These are phyloP conservation scores for Claviceps cyperi DNA, from an alignment of 2,329 filamentous ascomycete genomes.

Conservation along the genomic window DNA sequence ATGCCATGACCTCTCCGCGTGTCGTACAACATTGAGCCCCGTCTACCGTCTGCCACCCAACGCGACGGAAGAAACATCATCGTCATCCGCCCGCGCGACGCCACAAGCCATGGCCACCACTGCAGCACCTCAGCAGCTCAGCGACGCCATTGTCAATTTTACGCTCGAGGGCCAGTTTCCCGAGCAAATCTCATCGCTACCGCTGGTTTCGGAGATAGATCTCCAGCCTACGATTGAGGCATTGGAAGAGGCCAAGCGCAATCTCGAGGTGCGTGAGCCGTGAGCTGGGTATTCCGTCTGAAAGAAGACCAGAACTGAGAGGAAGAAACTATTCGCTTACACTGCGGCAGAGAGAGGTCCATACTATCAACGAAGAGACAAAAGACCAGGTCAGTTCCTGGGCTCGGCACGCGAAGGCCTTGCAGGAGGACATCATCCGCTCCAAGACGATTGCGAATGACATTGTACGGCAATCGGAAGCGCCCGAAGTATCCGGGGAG, in stretches of 20 bases:
- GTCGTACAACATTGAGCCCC: neutral
- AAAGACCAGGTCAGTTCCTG: slow-evolving; percentile 71
- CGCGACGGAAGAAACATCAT: neutral
- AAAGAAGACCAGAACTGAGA: neutral
- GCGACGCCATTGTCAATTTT: slow-evolving; percentile 27
- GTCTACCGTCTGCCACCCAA: neutral
- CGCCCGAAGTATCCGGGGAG: slow-evolving; percentile 38
- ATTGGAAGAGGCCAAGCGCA: slow-evolving; percentile 20
- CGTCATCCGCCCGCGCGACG: neutral
- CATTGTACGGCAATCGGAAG: slow-evolving; percentile 65
- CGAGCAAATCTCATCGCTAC: slow-evolving; percentile 22
- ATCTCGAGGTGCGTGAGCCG: slow-evolving; percentile 24
- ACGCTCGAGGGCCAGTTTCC: slow-evolving; percentile 26
- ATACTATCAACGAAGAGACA: slow-evolving; percentile 58
- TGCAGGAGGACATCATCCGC: slow-evolving; percentile 73
- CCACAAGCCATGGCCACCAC: slow-evolving; percentile 16
- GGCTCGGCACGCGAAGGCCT: slow-evolving; percentile 69
- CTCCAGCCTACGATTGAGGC: slow-evolving; percentile 25
- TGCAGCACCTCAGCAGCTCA: slow-evolving; percentile 18
- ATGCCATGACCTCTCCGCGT: neutral
- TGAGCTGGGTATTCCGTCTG: neutral
- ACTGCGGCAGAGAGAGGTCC: slow-evolving; percentile 44
- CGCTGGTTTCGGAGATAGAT: slow-evolving; percentile 22
- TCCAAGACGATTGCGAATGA: slow-evolving; percentile 68
- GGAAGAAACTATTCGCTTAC: neutral